A percentile compares a stretch with the other conserved stretches of the same genome.
Conservation (phyloP, 805 yeast genomes). For the Kodamaea kakaduensis region DNA sequence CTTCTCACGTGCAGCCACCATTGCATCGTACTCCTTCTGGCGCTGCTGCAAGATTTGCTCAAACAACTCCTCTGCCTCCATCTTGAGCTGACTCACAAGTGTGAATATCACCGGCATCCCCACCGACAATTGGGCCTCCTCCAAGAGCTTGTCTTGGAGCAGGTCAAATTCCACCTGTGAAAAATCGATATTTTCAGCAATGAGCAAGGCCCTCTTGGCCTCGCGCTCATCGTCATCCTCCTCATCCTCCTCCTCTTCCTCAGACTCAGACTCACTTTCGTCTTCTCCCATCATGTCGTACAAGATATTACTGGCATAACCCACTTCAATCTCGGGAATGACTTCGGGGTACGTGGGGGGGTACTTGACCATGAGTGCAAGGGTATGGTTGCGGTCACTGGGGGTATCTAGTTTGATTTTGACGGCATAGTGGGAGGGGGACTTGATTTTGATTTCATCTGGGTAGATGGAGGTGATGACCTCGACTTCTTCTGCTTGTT, state of each 20-base stretch:
- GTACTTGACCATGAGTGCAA: slow-evolving; percentile 60
- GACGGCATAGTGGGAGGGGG: slow-evolving; percentile 52
- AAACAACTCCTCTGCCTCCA: slow-evolving; percentile 69
- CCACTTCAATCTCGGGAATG: slow-evolving; percentile 54
- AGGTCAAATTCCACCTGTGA: slow-evolving; percentile 42
- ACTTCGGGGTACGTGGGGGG: slow-evolving; percentile 82
- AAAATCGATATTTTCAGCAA: slow-evolving; percentile 58
- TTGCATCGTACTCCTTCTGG: slow-evolving; percentile 58
- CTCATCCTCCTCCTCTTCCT: slow-evolving; percentile 44
- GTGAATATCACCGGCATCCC: slow-evolving; percentile 94
- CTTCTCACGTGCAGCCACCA: slow-evolving; percentile 60
- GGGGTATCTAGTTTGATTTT: slow-evolving; percentile 64
- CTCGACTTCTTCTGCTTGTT: slow-evolving; percentile 86
- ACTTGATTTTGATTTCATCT: slow-evolving; percentile 62
- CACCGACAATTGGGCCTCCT: slow-evolving; percentile 69
- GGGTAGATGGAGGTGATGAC: slow-evolving; percentile 90
- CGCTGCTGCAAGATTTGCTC: slow-evolving; percentile 49
- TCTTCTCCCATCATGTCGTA: slow-evolving; percentile 24
- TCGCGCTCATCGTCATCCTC: slow-evolving; percentile 35
- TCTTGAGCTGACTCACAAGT: slow-evolving; percentile 71
- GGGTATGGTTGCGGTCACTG: slow-evolving; percentile 53
- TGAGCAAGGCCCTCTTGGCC: slow-evolving; percentile 41
- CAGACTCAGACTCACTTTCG: slow-evolving; percentile 32
- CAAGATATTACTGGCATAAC: slow-evolving; percentile 15
- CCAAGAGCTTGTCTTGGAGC: slow-evolving; percentile 40